A percentile compares a stretch with the other conserved stretches of the same genome.
Conservation (phyloP, 2,329 filamentous ascomycete species). For the Neofusicoccum sp. region DNA sequence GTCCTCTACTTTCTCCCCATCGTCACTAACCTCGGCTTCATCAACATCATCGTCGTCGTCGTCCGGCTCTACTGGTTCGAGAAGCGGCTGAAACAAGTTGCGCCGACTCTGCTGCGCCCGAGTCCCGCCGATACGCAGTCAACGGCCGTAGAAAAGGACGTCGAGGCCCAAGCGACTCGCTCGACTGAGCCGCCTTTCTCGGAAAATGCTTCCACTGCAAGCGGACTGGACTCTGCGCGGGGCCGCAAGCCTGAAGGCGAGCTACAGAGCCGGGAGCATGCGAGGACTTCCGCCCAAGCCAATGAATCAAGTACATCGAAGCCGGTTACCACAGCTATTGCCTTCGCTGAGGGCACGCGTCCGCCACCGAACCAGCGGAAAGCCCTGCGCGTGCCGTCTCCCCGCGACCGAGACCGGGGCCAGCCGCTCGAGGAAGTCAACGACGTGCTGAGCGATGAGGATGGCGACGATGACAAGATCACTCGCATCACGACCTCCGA, state of each 20-base stretch:
- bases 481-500: not conserved
- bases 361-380: not conserved
- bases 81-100: constrained; percentile 46
- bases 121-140: not conserved
- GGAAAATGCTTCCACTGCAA: not conserved
- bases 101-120: constrained; percentile 26
- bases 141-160: not conserved
- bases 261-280: too few relatives aligned
- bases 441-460: not conserved
- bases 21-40: constrained; percentile 52
- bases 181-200: not conserved
- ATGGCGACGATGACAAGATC: not conserved
- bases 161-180: not conserved
- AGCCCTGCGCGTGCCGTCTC: not conserved
- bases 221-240: too few relatives aligned
- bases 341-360: not conserved
- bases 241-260: too few relatives aligned
- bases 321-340: not conserved
- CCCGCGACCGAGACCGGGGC: not conserved
- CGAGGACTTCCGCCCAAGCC: not conserved
- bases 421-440: not conserved
- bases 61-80: constrained; percentile 55
- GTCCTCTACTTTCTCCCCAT: constrained; percentile 55
- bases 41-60: constrained; percentile 54
- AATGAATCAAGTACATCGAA: not conserved